Conservation (phyloP, 495 filamentous ascomycete genomes). For the Aspergillus hancockii region DNA sequence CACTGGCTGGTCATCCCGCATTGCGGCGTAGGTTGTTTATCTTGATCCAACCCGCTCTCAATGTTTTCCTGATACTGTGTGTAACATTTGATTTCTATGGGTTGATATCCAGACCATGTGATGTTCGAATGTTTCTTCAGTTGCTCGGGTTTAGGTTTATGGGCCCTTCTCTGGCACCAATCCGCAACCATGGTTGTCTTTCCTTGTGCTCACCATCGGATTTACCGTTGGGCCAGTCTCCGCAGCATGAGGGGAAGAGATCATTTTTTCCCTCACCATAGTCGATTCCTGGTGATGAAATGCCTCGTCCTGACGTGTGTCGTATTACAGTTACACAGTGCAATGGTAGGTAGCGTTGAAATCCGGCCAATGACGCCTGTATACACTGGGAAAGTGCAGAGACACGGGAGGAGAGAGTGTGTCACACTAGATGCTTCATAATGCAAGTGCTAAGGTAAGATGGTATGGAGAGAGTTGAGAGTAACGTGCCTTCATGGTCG, state of each 20-base stretch:
- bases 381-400: neutral
- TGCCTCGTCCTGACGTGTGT: neutral
- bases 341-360: neutral
- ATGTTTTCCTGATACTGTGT: neutral
- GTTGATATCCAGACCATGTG: neutral
- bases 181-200: neutral
- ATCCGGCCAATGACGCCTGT: neutral
- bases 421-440: neutral
- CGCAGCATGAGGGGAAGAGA: neutral
- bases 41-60: slow-evolving; percentile 3
- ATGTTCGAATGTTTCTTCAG: neutral
- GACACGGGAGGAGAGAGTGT: neutral
- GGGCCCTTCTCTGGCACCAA: neutral
- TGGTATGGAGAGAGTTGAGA: neutral
- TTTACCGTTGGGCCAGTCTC: neutral
- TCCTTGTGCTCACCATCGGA: neutral
- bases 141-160: neutral
- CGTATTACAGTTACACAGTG: neutral
- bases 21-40: slow-evolving; percentile 4
- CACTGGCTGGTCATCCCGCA: neutral
- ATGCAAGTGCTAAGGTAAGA: neutral
- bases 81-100: neutral
- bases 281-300: neutral
- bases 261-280: neutral
- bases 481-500: neutral